phyloP scores from a whole-genome alignment of 2,329 filamentous ascomycete genomes.

The Pseudogymnoascus pannorum region DNA sequence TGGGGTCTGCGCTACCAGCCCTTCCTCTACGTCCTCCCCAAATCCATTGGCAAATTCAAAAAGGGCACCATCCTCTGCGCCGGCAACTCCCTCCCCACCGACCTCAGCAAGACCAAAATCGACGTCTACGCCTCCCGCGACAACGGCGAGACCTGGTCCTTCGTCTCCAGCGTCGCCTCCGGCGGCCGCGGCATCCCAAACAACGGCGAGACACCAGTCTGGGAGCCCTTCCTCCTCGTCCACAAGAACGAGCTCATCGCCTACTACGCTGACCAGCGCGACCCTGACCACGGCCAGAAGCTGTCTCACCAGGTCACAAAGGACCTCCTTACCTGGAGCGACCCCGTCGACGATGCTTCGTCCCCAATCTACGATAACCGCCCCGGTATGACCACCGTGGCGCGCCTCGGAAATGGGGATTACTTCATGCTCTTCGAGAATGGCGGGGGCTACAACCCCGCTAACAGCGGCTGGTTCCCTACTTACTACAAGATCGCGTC shows the following conservation, averaged over 20 bases:
- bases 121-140: constrained; percentile 62
- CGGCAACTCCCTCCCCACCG: constrained; percentile 33
- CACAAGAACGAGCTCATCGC: constrained; percentile 52
- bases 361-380: constrained; percentile 56
- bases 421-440: constrained; percentile 62
- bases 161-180: constrained; percentile 56
- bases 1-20: constrained; percentile 65
- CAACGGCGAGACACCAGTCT: constrained; percentile 61
- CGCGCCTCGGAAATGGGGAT: constrained; percentile 44
- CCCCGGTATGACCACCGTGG: constrained; percentile 61
- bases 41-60: constrained; percentile 47
- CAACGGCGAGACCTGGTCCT: constrained; percentile 54
- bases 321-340: constrained; percentile 53
- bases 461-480: constrained; percentile 22
- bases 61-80: constrained; percentile 57
- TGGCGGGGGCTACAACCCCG: constrained; percentile 6
- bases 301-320: constrained; percentile 51
- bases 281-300: constrained; percentile 59
- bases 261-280: constrained; percentile 68
- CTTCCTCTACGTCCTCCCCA: constrained; percentile 56
- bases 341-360: constrained; percentile 53
- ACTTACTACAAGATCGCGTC: constrained; percentile 28
- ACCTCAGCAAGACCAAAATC: constrained; percentile 58
- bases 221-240: constrained; percentile 62
- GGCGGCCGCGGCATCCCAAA: constrained; percentile 50